These are phyloP conservation scores for Curvularia lunata DNA, from an alignment of 2,329 filamentous ascomycete genomes.

Conservation along the genomic window DNA sequence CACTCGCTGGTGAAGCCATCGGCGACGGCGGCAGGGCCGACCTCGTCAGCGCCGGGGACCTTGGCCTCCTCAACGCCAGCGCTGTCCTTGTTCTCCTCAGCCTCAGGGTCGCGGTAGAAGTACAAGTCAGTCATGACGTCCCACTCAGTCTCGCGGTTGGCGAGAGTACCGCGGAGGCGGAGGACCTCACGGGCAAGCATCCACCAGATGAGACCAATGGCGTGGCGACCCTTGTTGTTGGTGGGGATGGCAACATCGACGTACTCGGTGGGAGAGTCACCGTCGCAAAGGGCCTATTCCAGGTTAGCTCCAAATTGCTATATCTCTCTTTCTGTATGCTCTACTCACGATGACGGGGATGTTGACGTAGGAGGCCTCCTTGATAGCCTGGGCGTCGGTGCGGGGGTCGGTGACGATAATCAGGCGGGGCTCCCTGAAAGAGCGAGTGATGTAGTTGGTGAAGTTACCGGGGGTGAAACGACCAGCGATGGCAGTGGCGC, in stretches of 20 bases:
- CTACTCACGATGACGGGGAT: conserved; percentile 83
- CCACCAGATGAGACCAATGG: conserved; percentile 99
- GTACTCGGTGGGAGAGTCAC: conserved; percentile 99
- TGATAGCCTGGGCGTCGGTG: conserved; percentile 99
- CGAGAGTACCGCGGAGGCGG: conserved; percentile 95
- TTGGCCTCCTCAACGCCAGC: conserved; percentile 83
- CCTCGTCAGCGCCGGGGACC: conserved; percentile 83
- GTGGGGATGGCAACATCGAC: conserved; percentile 99
- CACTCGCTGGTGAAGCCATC: conserved; percentile 82
- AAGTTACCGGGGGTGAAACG: conserved; percentile 99
- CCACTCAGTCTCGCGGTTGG: conserved; percentile 95
- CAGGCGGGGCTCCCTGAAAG: conserved; percentile 99
- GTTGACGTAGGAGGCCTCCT: conserved; percentile 99
- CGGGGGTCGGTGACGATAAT: conserved; percentile 99
- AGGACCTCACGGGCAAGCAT: conserved; percentile 99
- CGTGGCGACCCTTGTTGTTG: conserved; percentile 99
- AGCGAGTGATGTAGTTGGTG: conserved; percentile 99
- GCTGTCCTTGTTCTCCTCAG: conserved; percentile 96
- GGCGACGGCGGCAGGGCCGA: conserved; percentile 78
- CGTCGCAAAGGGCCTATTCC: conserved; percentile 84
- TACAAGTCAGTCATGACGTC: conserved; percentile 99
- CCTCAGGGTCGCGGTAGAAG: conserved; percentile 99
- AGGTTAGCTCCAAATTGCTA: conserved; percentile 13
- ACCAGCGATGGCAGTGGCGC: conserved; percentile 96
- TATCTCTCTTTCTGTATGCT: not conserved